These are phyloP conservation scores for Corchorus capsularis DNA, from an alignment of 345 rosid species.

Conservation along the genomic window DNA sequence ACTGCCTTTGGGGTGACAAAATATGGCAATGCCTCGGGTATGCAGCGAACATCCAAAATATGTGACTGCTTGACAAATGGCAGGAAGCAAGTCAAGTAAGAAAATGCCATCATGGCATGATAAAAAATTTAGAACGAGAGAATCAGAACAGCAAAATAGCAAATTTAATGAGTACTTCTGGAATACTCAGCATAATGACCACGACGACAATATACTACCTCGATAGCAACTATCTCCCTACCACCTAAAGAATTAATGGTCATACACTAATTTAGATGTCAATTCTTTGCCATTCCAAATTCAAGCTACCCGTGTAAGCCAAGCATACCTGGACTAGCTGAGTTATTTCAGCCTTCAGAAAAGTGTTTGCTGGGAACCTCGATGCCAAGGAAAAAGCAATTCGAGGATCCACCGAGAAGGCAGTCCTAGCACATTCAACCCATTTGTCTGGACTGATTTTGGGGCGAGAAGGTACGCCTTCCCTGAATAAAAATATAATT, in stretches of 20 bases:
- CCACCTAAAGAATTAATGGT: not conserved
- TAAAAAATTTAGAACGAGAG: conserved; percentile 15
- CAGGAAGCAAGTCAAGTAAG: conserved; percentile 22
- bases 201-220: not conserved
- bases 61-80: conserved; percentile 57
- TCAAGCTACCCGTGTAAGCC: conserved; percentile 6
- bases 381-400: conserved; percentile 81
- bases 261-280: not conserved
- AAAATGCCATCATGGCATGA: conserved; percentile 2
- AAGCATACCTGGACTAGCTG: conserved; percentile 83
- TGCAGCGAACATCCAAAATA: conserved; percentile 72
- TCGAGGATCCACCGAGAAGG: conserved; percentile 89
- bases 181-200: conserved; percentile 13
- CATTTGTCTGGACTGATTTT: conserved; percentile 84
- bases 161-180: conserved; percentile 21
- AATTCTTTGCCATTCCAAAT: not conserved
- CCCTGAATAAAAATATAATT: conserved; percentile 53
- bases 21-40: conserved; percentile 96
- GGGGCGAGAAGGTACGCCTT: conserved; percentile 53
- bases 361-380: conserved; percentile 75
- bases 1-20: conserved; percentile 95
- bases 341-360: conserved; percentile 78
- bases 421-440: conserved; percentile 82
- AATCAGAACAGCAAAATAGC: conserved; percentile 10
- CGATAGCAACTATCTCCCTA: not conserved